These are phyloP conservation scores for Fusarium humuli DNA, from an alignment of 2,329 filamentous ascomycete genomes.

Conservation along the genomic window DNA sequence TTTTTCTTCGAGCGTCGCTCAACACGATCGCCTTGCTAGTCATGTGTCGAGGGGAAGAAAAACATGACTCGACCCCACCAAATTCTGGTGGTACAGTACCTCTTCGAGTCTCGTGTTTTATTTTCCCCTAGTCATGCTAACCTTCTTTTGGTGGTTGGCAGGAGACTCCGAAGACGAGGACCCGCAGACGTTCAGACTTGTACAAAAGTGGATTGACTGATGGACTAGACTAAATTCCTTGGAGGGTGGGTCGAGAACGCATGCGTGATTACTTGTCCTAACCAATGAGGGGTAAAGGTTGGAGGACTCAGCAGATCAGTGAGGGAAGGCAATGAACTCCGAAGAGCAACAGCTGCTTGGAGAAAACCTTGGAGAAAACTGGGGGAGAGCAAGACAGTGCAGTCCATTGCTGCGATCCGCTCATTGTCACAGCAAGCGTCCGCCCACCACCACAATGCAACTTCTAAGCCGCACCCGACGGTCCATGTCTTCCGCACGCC, in stretches of 20 bases:
- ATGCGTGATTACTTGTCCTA: background rate
- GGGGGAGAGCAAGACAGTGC: background rate
- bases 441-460: background rate
- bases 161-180: background rate
- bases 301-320: background rate
- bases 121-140: no score
- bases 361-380: background rate
- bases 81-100: no score
- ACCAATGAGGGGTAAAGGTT: background rate
- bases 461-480: background rate
- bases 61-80: no score
- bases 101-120: no score
- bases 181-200: background rate
- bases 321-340: background rate
- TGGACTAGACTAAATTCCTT: background rate
- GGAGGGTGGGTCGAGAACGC: background rate
- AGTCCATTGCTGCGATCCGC: rapidly evolving
- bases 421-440: background rate
- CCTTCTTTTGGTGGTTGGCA: background rate
- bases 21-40: no score
- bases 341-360: background rate
- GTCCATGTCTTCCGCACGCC: background rate
- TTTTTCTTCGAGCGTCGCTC: no score
- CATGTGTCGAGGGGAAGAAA: no score
- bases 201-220: background rate